Conservation (phyloP, 495 filamentous ascomycete genomes). For the Tuber magnatum region DNA sequence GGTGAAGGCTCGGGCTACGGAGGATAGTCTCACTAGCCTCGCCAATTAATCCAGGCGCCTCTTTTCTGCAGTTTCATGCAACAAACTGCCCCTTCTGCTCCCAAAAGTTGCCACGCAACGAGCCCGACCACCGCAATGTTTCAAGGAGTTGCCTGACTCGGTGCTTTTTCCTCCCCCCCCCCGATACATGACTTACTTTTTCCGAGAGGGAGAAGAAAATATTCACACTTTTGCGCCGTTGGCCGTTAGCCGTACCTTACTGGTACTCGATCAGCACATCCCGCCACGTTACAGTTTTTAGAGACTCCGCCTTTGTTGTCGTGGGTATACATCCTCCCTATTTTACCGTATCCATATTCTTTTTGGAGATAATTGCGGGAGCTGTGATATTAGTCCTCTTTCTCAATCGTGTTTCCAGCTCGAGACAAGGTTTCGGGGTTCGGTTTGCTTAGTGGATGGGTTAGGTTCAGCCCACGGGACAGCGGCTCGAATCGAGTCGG, state of each 20-base stretch:
- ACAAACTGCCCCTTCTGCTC: neutral
- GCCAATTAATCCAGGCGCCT: neutral
- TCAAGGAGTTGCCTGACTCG: neutral
- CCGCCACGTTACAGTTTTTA: slow-evolving; percentile 1
- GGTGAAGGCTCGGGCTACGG: neutral
- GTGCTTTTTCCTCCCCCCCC: neutral
- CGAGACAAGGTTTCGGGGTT: neutral
- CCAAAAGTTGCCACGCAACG: slow-evolving; percentile 1
- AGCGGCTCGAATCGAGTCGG: neutral
- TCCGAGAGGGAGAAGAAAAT: neutral
- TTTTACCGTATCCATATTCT: neutral
- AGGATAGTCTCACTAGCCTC: neutral
- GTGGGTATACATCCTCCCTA: neutral
- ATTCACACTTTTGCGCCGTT: neutral
- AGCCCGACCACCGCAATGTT: neutral
- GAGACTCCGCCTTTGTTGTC: neutral
- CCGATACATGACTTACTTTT: neutral
- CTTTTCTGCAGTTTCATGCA: neutral
- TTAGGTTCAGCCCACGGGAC: neutral
- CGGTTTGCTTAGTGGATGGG: neutral
- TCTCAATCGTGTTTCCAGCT: neutral
- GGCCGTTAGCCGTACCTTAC: neutral
- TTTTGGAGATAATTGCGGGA: neutral
- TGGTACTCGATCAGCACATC: neutral
- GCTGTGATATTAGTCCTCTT: neutral